Evolutionary conservation across 2,329 filamentous ascomycete species (phyloP).

Genomic region (Talaromyces sp.): DNA sequence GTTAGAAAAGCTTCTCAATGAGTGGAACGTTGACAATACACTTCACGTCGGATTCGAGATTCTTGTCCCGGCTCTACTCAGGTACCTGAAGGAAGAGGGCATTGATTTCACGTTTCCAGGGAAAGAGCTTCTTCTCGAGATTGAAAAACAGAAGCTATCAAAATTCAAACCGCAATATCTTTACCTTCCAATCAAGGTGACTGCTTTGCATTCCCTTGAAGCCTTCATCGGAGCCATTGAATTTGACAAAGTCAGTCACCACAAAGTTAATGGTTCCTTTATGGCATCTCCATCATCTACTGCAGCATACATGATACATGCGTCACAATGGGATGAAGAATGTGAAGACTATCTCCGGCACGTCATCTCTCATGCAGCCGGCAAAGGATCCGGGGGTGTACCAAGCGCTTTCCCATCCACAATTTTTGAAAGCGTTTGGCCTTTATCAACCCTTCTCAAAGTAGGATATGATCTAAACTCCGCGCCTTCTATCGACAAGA

Average conservation of each 20-base stretch:
- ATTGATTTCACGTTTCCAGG: slow-evolving; percentile 26
- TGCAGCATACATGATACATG: slow-evolving; percentile 34
- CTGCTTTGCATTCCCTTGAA: slow-evolving; percentile 36
- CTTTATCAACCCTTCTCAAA: slow-evolving; percentile 5
- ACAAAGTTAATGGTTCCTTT: slow-evolving; percentile 30
- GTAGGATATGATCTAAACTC: neutral
- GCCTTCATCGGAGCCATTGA: slow-evolving; percentile 35
- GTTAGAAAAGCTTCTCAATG: slow-evolving; percentile 20
- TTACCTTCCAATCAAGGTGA: slow-evolving; percentile 24
- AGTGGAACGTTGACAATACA: slow-evolving; percentile 26
- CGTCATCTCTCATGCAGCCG: slow-evolving; percentile 14
- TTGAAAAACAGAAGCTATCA: slow-evolving; percentile 26
- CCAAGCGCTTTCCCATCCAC: slow-evolving; percentile 27
- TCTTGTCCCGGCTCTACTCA: slow-evolving; percentile 28
- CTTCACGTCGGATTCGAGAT: slow-evolving; percentile 35
- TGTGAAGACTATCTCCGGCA: slow-evolving; percentile 29
- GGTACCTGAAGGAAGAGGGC: slow-evolving; percentile 24
- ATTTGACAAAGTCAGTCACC: slow-evolving; percentile 34
- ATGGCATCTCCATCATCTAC: slow-evolving; percentile 40
- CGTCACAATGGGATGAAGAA: slow-evolving; percentile 28
- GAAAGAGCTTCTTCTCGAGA: slow-evolving; percentile 18
- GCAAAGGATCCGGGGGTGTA: slow-evolving; percentile 19
- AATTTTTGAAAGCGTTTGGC: slow-evolving; percentile 27
- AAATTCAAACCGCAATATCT: slow-evolving; percentile 26
- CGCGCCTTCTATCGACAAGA: neutral